Evolutionary conservation across 139 green algal species (phyloP), one percentile per base, ranked within the genome.

Genomic region (Helicosporidium sp.): DNA sequence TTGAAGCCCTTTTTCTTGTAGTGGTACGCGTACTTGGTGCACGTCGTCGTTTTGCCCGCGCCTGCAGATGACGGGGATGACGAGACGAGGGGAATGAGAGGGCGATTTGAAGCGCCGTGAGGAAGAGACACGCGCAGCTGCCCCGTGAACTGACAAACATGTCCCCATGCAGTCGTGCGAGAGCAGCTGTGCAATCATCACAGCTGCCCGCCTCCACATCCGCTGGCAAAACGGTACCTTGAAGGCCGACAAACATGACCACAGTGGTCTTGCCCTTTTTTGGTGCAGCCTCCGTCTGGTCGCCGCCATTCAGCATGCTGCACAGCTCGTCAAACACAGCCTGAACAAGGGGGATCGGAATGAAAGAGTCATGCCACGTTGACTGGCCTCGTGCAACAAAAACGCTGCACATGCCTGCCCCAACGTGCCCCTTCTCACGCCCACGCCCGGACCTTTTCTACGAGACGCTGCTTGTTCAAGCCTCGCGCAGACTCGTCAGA

Each of bases 1-100:
- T 96, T 97, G 60, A 73, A 97, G 10, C 87, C 87, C 61, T 99
- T 96, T 54, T 79, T 81, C 60, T 95, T 93, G 69, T 89, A 83
- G 55, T 80, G 73, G 62, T 86, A 77, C 1, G 84, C 85, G 41
- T 94, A 97, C 70, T 99, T 99, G 33, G 80, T 90, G 52, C 83
- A 95, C 5, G 90, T 97, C 7, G 89, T 99, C 19, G 90, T 99
- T 60, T 99, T 99, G 26, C 90, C 90, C 31, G 66, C 75, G 46
- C 83, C 64, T 87, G 77, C 57, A 77, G 19, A n/a, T 6, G n/a
- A n/a, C n/a, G n/a, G n/a, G n/a, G n/a, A n/a, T n/a, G n/a, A n/a
- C n/a, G n/a, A n/a, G 34, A 26, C 33, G 26, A 8, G 37, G 19
- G 17, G 19, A 49, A 4, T 2, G 42, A 19, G 23, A n/a, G 20